phyloP scores from a whole-genome alignment of 1,284 basidiomycete species.

The Puccinia coronata region DNA sequence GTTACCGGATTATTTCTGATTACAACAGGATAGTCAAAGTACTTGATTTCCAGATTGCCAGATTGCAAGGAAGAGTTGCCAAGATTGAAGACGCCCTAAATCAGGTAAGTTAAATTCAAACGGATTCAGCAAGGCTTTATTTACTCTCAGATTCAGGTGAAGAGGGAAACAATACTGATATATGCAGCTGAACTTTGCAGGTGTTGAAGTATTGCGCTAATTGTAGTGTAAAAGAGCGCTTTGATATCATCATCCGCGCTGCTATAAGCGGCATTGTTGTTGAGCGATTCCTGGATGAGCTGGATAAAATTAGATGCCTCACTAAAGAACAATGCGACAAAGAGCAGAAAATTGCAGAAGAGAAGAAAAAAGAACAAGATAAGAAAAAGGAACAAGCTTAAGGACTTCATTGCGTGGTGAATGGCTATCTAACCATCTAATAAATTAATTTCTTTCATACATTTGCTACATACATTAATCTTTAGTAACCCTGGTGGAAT shows the following conservation, averaged over 20 bases:
- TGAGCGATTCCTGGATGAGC: slow-evolving; percentile 16
- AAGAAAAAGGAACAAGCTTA: background rate
- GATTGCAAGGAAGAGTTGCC: background rate
- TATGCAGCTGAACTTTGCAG: background rate
- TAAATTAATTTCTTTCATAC: too few relatives aligned
- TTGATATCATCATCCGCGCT: slow-evolving; percentile 20
- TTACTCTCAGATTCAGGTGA: background rate
- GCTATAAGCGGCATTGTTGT: slow-evolving; percentile 6
- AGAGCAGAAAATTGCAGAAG: slow-evolving; percentile 4
- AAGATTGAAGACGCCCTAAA: slow-evolving; percentile 1
- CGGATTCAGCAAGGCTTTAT: too few relatives aligned
- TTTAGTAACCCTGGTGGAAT: too few relatives aligned
- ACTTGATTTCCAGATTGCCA: slow-evolving; percentile 19
- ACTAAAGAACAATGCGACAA: slow-evolving; percentile 22
- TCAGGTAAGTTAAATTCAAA: background rate
- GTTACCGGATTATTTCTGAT: background rate
- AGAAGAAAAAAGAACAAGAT: background rate
- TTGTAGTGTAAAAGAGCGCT: slow-evolving; percentile 15
- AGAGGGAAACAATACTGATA: background rate
- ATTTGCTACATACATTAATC: too few relatives aligned
- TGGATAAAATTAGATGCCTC: slow-evolving; percentile 20
- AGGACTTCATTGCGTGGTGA: too few relatives aligned
- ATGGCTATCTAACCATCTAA: too few relatives aligned
- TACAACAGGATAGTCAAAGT: background rate
- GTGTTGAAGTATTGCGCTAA: slow-evolving; percentile 7